Evolutionary conservation across 1,139 yeast species (phyloP), one percentile per base, ranked within the genome.

Genomic region (Lodderomyces theae): DNA sequence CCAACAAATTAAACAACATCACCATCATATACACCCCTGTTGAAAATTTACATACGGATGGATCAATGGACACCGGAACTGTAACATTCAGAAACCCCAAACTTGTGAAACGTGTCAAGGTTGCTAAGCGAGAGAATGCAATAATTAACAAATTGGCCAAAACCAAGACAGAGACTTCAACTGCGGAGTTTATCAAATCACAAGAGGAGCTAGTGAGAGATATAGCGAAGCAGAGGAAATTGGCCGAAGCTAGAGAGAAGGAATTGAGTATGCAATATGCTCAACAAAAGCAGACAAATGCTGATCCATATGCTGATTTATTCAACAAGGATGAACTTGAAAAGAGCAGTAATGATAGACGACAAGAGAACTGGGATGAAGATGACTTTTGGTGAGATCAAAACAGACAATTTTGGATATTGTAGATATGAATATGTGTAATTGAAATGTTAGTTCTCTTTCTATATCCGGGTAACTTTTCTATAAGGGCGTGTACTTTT

Each of bases 51-150:
- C 74, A 76, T 38, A 83, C 86, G 48, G 81, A 80, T 42, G 85
- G 84, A 4, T 76, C 78, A 31, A 86, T 86, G 95, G 89, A 79
- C 38, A 77, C 77, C n/a, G 96, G 95, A 4, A 88, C 89, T 35
- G 95, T 86, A 4, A 78, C 87, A 1, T 87, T 86, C 60, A 69
- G 74, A 36, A 80, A 82, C 42, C 72, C 72, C 3, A 71, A 72
- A 46, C 62, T 63, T 40, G 82, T 84, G 24, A 77, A 69, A 48
- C 71, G 80, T 46, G 60, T 80, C 21, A 74, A 71, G 49, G 73
- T 87, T 25, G 74, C 72, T 41, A 74, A 74, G 36, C 73, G 82
- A 45, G 82, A 82, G 36, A 85, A 82, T 52, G 64, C 76, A n/a
- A 66, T 83, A 2, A 57, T 86, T 38, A 86, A 85, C 53, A 71